Conservation (phyloP, 2,329 filamentous ascomycete species). For the Macroventuria anomochaeta region DNA sequence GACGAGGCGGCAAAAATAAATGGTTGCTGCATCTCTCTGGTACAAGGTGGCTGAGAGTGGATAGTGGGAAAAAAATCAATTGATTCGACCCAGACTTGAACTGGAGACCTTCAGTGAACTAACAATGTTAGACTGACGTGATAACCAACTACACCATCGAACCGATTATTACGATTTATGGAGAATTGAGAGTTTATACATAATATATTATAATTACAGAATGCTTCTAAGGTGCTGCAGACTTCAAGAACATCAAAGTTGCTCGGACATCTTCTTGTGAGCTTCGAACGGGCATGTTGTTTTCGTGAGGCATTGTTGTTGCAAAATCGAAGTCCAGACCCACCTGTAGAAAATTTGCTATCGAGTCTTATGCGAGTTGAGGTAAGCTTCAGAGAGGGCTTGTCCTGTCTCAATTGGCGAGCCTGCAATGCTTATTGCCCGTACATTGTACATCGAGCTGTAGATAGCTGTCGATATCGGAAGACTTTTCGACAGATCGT, state of each 20-base stretch:
- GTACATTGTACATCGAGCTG: not conserved
- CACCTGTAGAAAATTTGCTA: constrained; percentile 3
- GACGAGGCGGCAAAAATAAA: no score
- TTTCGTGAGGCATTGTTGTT: not conserved
- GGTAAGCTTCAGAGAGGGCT: not conserved
- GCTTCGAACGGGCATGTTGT: not conserved
- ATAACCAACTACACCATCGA: constrained; percentile 55
- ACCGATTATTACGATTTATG: constrained; percentile 8
- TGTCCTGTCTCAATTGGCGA: not conserved
- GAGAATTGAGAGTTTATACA: fast-evolving
- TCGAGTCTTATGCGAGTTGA: not conserved
- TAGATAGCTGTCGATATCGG: not conserved
- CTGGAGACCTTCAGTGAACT: constrained; percentile 23
- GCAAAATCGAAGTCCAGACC: not conserved
- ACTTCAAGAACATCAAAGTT: not conserved
- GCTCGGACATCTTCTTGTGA: not conserved
- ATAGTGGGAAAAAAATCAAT: constrained; percentile 9
- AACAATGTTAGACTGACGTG: constrained; percentile 54
- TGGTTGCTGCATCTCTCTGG: no score
- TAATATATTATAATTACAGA: no score
- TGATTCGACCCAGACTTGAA: constrained; percentile 31
- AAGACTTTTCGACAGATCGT: not conserved
- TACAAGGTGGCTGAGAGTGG: no score
- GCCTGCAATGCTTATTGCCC: not conserved
- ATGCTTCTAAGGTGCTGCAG: no score